These are phyloP conservation scores for Fragaria nilgerrensis DNA, from an alignment of 306 rosid species.

Conservation along the genomic window DNA sequence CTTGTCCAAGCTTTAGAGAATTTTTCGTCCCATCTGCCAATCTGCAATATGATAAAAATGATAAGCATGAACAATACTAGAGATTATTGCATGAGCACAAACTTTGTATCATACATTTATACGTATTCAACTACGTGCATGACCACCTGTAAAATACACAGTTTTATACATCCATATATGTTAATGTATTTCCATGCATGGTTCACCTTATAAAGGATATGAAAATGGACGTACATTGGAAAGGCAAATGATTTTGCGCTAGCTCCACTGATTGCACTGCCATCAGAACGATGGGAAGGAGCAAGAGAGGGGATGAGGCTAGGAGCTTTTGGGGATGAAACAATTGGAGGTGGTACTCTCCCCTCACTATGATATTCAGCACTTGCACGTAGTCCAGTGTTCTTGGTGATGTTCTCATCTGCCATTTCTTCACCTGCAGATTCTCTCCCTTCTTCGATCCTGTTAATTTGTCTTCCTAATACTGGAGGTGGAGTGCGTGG, in stretches of 20 bases:
- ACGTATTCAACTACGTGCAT: neutral
- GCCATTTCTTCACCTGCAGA: conserved; percentile 20
- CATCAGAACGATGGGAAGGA: conserved; percentile 35
- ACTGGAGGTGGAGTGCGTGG: conserved; percentile 25
- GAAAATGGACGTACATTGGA: conserved; percentile 56
- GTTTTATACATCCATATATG: conserved; percentile 1
- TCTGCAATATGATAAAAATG: neutral
- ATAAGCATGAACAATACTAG: neutral
- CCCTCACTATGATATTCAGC: conserved; percentile 13
- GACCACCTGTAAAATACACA: conserved; percentile 6
- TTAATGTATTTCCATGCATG: neutral
- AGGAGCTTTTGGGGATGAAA: conserved; percentile 26
- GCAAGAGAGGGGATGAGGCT: conserved; percentile 35
- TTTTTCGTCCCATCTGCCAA: conserved; percentile 9
- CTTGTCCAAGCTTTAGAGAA: neutral
- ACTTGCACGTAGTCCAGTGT: neutral
- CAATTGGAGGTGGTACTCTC: conserved; percentile 14
- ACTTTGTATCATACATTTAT: neutral
- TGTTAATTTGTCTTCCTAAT: conserved; percentile 22
- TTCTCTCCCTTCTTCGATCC: conserved; percentile 18
- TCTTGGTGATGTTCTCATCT: conserved; percentile 24
- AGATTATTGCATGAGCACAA: neutral
- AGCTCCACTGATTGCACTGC: conserved; percentile 23
- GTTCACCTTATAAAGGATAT: neutral
- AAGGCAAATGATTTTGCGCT: conserved; percentile 40